These are phyloP conservation scores for Candida caryicola DNA, from an alignment of 805 yeast genomes.

Conservation along the genomic window DNA sequence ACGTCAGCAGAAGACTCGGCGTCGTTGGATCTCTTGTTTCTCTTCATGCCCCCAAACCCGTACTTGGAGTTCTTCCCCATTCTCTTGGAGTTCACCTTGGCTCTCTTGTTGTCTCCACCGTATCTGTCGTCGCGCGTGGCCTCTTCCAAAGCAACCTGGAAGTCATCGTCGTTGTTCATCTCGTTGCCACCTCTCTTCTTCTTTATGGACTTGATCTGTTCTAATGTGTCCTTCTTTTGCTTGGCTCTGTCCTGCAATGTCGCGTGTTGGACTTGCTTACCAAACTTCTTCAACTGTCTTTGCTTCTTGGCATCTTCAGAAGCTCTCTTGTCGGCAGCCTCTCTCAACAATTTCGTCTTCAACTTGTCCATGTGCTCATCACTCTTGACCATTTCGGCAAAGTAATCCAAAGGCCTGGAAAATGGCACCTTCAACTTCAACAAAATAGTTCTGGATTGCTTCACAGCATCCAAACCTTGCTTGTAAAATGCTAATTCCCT, in stretches of 20 bases:
- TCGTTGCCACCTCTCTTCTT: constrained; percentile 81
- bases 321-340: constrained; percentile 81
- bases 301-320: constrained; percentile 92
- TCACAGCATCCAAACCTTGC: constrained; percentile 85
- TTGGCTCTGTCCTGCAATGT: constrained; percentile 90
- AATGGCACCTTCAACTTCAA: constrained; percentile 78
- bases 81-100: constrained; percentile 62
- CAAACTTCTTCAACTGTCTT: constrained; percentile 92
- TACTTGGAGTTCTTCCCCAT: constrained; percentile 68
- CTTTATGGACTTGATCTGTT: constrained; percentile 86
- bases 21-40: constrained; percentile 70
- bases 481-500: constrained; percentile 94
- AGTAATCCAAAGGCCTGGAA: constrained; percentile 90
- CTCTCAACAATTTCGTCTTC: constrained; percentile 74
- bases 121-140: constrained; percentile 54
- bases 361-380: constrained; percentile 98
- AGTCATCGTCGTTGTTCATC: constrained; percentile 63
- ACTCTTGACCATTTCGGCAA: constrained; percentile 97
- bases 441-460: constrained; percentile 63
- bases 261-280: constrained; percentile 94
- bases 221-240: constrained; percentile 87
- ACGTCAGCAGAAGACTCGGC: constrained; percentile 69
- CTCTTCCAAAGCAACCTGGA: constrained; percentile 91
- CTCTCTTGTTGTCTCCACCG: constrained; percentile 47
- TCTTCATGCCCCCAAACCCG: constrained; percentile 77